These are phyloP conservation scores for Persicaria tinctoria DNA, from an alignment of 148 eudicot genomes.

Conservation along the genomic window DNA sequence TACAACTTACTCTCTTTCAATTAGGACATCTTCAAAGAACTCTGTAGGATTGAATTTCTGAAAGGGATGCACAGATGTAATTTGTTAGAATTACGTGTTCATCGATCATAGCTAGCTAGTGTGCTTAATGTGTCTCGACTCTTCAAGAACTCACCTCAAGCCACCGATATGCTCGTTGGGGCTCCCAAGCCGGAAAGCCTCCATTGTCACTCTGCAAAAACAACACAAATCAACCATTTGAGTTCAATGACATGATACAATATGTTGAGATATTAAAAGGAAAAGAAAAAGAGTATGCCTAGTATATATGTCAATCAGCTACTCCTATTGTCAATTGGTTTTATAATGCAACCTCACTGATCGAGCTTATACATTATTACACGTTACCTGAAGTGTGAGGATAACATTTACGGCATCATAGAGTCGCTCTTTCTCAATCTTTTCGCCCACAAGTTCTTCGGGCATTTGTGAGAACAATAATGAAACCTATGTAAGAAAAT, in stretches of 20 bases:
- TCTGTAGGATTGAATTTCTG: constrained; percentile 65
- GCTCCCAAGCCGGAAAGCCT: constrained; percentile 58
- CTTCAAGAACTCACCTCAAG: constrained; percentile 28
- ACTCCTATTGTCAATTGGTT: not conserved
- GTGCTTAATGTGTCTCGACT: not conserved
- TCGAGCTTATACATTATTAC: too few relatives aligned
- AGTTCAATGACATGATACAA: not conserved
- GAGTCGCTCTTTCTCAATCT: constrained; percentile 29
- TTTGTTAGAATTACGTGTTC: not conserved
- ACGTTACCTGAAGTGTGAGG: constrained; percentile 48
- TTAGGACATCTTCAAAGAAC: constrained; percentile 44
- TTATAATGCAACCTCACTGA: not conserved
- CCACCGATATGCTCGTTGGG: constrained; percentile 43
- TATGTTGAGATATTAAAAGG: too few relatives aligned
- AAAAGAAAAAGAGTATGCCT: too few relatives aligned
- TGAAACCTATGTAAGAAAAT: constrained; percentile 23
- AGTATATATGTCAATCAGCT: not conserved
- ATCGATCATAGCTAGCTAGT: not conserved
- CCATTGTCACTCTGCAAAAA: constrained; percentile 37
- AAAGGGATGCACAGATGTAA: not conserved
- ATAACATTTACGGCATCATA: constrained; percentile 62
- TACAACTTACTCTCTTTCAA: constrained; percentile 51
- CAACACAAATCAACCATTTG: not conserved
- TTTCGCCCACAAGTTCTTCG: constrained; percentile 37
- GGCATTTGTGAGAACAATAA: constrained; percentile 44